Conservation (phyloP, 192 early-diverging fungal species). For the Backusella macrospora region DNA sequence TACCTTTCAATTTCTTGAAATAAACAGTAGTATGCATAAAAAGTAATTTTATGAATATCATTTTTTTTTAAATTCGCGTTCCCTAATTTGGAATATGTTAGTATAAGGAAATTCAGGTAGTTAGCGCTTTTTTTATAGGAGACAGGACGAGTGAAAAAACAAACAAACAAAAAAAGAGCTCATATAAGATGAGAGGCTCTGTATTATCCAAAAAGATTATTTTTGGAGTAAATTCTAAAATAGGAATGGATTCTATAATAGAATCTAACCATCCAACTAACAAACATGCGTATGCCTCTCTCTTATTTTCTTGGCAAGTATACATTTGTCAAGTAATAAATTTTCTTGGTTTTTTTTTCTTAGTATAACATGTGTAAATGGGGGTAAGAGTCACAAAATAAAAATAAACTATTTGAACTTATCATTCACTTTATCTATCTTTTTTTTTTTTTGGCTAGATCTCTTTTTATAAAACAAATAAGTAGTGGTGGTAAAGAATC, state of each 20-base stretch:
- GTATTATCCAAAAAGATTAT: neutral
- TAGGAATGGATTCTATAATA: neutral
- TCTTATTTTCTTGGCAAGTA: neutral
- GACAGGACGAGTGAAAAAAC: neutral
- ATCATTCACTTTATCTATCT: neutral
- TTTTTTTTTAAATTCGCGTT: neutral
- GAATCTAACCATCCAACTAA: too few relatives aligned
- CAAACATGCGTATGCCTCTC: too few relatives aligned
- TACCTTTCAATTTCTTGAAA: neutral
- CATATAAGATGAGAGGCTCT: neutral
- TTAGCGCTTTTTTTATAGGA: neutral
- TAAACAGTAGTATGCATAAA: neutral
- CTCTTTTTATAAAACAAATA: neutral
- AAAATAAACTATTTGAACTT: neutral
- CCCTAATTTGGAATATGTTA: neutral
- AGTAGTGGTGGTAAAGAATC: neutral
- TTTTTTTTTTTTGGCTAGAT: neutral
- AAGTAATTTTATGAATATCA: neutral
- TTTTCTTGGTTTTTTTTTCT: too few relatives aligned
- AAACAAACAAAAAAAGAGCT: neutral
- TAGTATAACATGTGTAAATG: too few relatives aligned
- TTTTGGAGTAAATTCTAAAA: neutral
- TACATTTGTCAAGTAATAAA: too few relatives aligned
- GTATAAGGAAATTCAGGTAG: constrained; percentile 8
- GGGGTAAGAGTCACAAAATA: too few relatives aligned